Base-by-base conservation (phyloP, 495 filamentous ascomycete genomes). In the Penicillium verhagenii region DNA sequence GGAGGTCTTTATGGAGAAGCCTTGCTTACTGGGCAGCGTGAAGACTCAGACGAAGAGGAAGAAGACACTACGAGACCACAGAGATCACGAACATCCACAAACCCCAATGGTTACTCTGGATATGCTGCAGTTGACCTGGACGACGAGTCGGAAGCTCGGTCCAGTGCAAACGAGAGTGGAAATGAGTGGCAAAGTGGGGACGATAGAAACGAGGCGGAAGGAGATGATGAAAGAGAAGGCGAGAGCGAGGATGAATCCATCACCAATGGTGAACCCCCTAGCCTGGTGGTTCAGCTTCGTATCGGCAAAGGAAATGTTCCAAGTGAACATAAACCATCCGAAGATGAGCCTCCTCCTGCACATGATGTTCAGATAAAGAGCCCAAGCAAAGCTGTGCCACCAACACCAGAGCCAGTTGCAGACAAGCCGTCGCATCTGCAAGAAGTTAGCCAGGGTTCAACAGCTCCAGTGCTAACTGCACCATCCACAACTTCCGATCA, bases 1-100 rank as follows among this genome's bases (percentile, higher is more conserved):
- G 88, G 85, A 16, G 90, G 94, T 11, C 70, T 85, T 37, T 96
- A 96, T 66, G 91, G 91, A 2, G 90, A 93, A 63, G 78, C 78
- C 45, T 60, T 86, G 59, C 72, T 86, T 11, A 82, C 72, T 61
- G 82, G 78, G n/a, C 78, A 81, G 47, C 72, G 75, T 1, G 59
- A 59, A 9, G 65, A 60, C 19, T 57, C 52, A 23, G 71, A 70
- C 16, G 65, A 65, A 19, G 59, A 64, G 8, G 72, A 73, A 42
- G 70, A 69, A 50, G 68, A 66, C 28, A n/a, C 55, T 20, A 48
- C 60, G 19, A 66, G 69, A 48, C 56, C 64, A 10, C 73, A 70
- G 45, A 64, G 72, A 52, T 63, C 58, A 31, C 60, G 71, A 6
- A 64, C 57, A 18, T 63, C 65, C 2, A 66, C 50, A 19, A 60